Percentiles rank a stretch among this genome's conserved stretches.
phyloP scores from a whole-genome alignment of 139 green algal species.

The Chlamydomonas urium region DNA sequence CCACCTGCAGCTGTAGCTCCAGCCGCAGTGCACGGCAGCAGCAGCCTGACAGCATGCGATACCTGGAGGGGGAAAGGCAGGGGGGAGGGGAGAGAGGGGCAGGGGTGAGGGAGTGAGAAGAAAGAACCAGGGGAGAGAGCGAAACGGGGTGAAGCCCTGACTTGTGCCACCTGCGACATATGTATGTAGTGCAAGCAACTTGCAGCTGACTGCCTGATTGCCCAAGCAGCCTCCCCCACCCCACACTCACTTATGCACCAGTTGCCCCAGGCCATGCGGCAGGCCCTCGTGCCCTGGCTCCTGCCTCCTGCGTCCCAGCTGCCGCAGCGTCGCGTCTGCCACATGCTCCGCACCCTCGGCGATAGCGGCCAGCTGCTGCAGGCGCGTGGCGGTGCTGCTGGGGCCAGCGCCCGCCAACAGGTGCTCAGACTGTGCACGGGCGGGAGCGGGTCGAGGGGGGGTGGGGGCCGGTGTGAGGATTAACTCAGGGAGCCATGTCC shows the following conservation, averaged over 20 bases:
- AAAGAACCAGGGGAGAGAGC: too few relatives aligned
- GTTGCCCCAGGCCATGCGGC: background rate
- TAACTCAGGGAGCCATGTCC: too few relatives aligned
- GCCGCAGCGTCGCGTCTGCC: background rate
- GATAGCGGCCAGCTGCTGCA: background rate
- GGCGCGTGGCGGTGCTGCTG: background rate
- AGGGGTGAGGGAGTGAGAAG: too few relatives aligned
- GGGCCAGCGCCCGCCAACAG: background rate
- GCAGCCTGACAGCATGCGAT: slow-evolving; percentile 38
- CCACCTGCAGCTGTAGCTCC: slow-evolving; percentile 55
- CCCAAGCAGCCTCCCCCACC: background rate
- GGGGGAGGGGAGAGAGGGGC: background rate
- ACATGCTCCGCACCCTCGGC: background rate
- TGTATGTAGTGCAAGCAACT: too few relatives aligned
- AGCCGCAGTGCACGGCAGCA: slow-evolving; percentile 54
- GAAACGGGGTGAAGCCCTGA: too few relatives aligned
- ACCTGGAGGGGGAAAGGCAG: too few relatives aligned
- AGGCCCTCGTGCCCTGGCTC: background rate
- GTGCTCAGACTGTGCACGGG: slow-evolving; percentile 1
- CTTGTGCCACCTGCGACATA: too few relatives aligned
- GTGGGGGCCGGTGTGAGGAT: too few relatives aligned
- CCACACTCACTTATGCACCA: slow-evolving; percentile 10
- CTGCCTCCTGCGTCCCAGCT: background rate
- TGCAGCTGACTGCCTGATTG: too few relatives aligned
- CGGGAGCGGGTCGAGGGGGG: too few relatives aligned